These are phyloP conservation scores for Lobosporangium transversale DNA, from an alignment of 192 early-diverging fungal genomes.

Conservation along the genomic window DNA sequence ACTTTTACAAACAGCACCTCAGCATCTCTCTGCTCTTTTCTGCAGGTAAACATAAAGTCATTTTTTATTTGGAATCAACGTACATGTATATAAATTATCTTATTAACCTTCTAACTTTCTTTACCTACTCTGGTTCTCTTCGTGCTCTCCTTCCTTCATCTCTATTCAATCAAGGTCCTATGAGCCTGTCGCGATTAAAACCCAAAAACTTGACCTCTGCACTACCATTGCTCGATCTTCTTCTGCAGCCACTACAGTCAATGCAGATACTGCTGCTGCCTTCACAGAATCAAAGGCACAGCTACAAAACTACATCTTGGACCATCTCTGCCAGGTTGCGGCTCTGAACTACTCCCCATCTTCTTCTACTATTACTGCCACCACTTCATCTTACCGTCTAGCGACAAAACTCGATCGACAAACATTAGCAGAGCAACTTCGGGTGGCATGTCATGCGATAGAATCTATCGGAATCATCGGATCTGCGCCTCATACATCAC, in stretches of 20 bases:
- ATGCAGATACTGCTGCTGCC: not conserved
- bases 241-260: not conserved
- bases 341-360: too few relatives aligned
- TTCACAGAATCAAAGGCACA: not conserved
- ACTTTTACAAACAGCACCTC: not conserved
- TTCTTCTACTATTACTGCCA: too few relatives aligned
- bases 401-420: conserved; percentile 12
- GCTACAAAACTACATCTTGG: conserved; percentile 10
- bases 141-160: too few relatives aligned
- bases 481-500: conserved; percentile 2
- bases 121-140: too few relatives aligned
- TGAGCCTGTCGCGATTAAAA: conserved; percentile 20
- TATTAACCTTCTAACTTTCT: not conserved
- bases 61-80: not conserved
- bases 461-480: conserved; percentile 19
- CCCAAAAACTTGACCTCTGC: conserved; percentile 23
- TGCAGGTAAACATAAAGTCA: conserved; percentile 7
- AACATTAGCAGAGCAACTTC: not conserved
- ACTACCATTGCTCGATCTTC: conserved; percentile 2
- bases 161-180: too few relatives aligned
- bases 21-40: conserved; percentile 10
- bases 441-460: conserved; percentile 13
- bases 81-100: not conserved
- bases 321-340: conserved; percentile 26
- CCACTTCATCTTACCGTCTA: conserved; percentile 2